phyloP scores from a whole-genome alignment of 1,284 basidiomycete genomes.

The Ustilago curta region DNA sequence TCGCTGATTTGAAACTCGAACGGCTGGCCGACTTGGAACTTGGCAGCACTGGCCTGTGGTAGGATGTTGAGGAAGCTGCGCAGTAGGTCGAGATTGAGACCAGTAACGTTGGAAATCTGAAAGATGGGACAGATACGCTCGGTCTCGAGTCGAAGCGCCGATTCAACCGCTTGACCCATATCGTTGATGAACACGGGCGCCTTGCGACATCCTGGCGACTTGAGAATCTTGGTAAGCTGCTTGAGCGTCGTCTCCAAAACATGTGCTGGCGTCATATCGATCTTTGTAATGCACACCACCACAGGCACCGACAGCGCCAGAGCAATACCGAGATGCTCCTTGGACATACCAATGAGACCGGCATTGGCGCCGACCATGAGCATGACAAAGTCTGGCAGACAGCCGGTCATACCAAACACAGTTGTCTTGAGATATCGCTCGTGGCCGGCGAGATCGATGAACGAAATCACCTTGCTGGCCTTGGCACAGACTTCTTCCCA shows the following conservation, averaged over 20 bases:
- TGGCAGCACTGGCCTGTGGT: slow-evolving; percentile 60
- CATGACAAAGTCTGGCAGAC: slow-evolving; percentile 93
- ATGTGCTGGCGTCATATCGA: slow-evolving; percentile 96
- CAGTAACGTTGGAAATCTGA: slow-evolving; percentile 93
- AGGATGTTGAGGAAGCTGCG: slow-evolving; percentile 70
- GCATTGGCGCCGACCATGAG: slow-evolving; percentile 97
- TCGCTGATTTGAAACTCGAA: slow-evolving; percentile 78
- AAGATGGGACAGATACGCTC: slow-evolving; percentile 87
- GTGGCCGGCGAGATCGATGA: slow-evolving; percentile 74
- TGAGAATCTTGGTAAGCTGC: slow-evolving; percentile 91
- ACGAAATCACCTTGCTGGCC: slow-evolving; percentile 92
- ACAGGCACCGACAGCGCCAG: slow-evolving; percentile 93
- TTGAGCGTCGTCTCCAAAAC: slow-evolving; percentile 89
- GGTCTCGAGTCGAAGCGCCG: slow-evolving; percentile 57
- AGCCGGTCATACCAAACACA: slow-evolving; percentile 91
- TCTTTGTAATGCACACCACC: slow-evolving; percentile 94
- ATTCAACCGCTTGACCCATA: slow-evolving; percentile 54
- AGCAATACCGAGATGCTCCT: slow-evolving; percentile 90
- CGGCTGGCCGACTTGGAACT: slow-evolving; percentile 75
- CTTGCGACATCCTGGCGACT: slow-evolving; percentile 84
- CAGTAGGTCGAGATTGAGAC: slow-evolving; percentile 82
- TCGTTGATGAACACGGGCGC: slow-evolving; percentile 61
- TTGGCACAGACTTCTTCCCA: slow-evolving; percentile 97
- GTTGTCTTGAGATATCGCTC: slow-evolving; percentile 80
- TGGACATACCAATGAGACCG: slow-evolving; percentile 94